A percentile compares a stretch with the other conserved stretches of the same genome.
These are phyloP conservation scores for Melastoma candidum DNA, from an alignment of 441 rosid species.

Conservation along the genomic window DNA sequence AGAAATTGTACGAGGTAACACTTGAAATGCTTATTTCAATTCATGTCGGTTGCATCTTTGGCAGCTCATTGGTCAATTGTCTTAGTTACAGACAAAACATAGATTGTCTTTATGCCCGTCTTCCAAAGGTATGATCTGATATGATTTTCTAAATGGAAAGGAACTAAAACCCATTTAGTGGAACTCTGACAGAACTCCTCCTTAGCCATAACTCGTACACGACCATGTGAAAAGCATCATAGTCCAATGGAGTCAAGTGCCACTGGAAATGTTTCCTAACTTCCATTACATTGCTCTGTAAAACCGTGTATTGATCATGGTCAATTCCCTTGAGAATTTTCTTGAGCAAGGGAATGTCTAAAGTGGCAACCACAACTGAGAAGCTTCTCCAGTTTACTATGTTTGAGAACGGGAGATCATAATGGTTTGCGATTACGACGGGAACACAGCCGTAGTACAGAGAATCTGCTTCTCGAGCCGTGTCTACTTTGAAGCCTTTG, in stretches of 20 bases:
- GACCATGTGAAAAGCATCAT: slow-evolving; percentile 48
- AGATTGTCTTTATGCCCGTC: slow-evolving; percentile 1
- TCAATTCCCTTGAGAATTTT: slow-evolving; percentile 29
- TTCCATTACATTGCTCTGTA: slow-evolving; percentile 39
- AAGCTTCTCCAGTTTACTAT: slow-evolving; percentile 52
- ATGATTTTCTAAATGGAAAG: neutral
- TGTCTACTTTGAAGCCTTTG: slow-evolving; percentile 63
- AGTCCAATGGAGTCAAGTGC: slow-evolving; percentile 34
- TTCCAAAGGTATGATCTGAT: neutral
- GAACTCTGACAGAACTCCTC: slow-evolving; percentile 27
- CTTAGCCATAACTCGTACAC: slow-evolving; percentile 60
- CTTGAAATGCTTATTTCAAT: no score
- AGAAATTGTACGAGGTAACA: no score
- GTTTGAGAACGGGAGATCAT: slow-evolving; percentile 53
- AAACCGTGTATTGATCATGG: slow-evolving; percentile 18
- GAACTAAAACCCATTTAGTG: slow-evolving; percentile 3
- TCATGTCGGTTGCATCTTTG: no score
- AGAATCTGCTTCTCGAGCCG: slow-evolving; percentile 47
- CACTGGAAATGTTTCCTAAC: slow-evolving; percentile 55
- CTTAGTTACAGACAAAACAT: no score
- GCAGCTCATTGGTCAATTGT: no score
- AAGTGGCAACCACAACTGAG: slow-evolving; percentile 36
- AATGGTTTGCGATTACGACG: slow-evolving; percentile 50
- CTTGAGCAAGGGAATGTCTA: slow-evolving; percentile 49
- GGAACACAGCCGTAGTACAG: slow-evolving; percentile 51